A percentile compares a stretch with the other conserved stretches of the same genome.
Evolutionary conservation across 2,329 filamentous ascomycete species (phyloP).

Genomic region (Chaetomium strumarium): DNA sequence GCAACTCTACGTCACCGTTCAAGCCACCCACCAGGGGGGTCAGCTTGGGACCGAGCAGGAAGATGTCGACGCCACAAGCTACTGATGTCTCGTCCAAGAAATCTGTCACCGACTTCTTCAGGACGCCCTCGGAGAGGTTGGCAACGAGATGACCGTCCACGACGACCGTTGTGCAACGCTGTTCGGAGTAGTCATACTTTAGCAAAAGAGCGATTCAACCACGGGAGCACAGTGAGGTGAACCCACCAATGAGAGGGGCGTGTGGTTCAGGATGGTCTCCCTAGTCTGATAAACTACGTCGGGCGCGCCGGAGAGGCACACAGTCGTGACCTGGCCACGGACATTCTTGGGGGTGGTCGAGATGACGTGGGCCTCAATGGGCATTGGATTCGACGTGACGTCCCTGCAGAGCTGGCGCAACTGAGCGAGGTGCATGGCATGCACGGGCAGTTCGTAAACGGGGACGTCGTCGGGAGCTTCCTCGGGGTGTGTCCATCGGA

Average conservation of each 20-base stretch:
- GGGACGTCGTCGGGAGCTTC: conserved; percentile 79
- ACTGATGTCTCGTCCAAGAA: conserved; percentile 81
- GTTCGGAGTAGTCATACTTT: conserved; percentile 26
- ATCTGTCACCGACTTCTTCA: conserved; percentile 71
- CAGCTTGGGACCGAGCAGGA: conserved; percentile 85
- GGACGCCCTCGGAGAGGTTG: conserved; percentile 59
- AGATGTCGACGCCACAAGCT: conserved; percentile 93
- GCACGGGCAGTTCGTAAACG: conserved; percentile 85
- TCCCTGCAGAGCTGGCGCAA: conserved; percentile 76
- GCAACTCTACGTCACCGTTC: conserved; percentile 74
- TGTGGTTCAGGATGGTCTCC: conserved; percentile 84
- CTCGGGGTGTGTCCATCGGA: conserved; percentile 89
- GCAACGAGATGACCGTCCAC: conserved; percentile 88
- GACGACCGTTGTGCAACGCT: conserved; percentile 91
- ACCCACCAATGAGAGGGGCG: conserved; percentile 84
- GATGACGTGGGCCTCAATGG: conserved; percentile 78
- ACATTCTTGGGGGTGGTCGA: conserved; percentile 71
- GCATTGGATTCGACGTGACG: conserved; percentile 63
- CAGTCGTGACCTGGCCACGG: conserved; percentile 71
- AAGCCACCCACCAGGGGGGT: conserved; percentile 69
- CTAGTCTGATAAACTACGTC: conserved; percentile 86
- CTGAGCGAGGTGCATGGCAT: conserved; percentile 76
- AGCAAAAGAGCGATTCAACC: conserved; percentile 21
- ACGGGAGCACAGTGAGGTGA: conserved; percentile 15
- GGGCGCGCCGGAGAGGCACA: conserved; percentile 81